Evolutionary conservation across 345 rosid species (phyloP), one percentile per base, ranked within the genome.

Genomic region (Psidium friedrichsthalianum): DNA sequence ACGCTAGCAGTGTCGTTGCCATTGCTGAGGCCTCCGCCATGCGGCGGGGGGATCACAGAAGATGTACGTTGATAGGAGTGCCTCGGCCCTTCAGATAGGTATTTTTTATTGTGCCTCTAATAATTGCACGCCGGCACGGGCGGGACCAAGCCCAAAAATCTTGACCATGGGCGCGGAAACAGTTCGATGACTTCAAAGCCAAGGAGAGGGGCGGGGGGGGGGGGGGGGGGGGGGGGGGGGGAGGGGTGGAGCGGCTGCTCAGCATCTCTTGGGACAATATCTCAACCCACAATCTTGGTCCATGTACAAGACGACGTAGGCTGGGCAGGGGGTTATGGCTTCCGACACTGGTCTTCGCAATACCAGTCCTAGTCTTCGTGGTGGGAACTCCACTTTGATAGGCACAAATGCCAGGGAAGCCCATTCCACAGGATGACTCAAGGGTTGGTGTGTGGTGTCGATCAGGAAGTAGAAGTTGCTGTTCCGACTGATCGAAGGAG

Each of bases 111-210:
- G 80, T 83, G 94, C n/a, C 80, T 92, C 1, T 93, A 93, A 85
- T 82, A n/a, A 86, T 94, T 3, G 94, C 93, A 8, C n/a, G 11
- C 86, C 0, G 94, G 95, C 11, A 90, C 93, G 0, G 96, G 95
- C 7, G 95, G 95, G 20, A 93, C 94, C 83, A 94, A 94, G 82
- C 93, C 95, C 3, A 94, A 94, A 93, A 85, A 92, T 94, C 40
- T 93, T 94, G 20, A 93, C 95, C 25, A 90, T 94, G 91, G 95
- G 96, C 1, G 95, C 96, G 1, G 94, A 94, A 94, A 86, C 95
- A 92, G 47, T 94, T 94, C 9, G 95, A 94, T 85, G 94, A 94
- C 47, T 89, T 87, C 51, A 92, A 91, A 82, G 91, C 92, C 0
- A 92, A 86, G 64, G 96, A 94, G 86, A 91, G 88, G 89, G 11